Evolutionary conservation across 257 asterid species (phyloP).

Genomic region (Verbena officinalis): DNA sequence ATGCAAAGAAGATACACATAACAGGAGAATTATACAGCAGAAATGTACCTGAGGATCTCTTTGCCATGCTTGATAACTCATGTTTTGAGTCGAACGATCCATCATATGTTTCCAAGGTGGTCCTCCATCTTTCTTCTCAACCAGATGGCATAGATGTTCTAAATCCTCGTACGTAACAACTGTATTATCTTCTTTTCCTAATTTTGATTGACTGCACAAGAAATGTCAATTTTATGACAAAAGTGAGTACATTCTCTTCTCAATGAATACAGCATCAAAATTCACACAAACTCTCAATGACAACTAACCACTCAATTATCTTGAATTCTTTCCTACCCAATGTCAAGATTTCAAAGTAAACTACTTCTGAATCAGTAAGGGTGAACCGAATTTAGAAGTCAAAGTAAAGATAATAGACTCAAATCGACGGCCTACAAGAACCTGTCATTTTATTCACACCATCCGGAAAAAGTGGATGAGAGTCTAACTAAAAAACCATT

Average conservation of each 20-base stretch:
- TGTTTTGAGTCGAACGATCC: slow-evolving; percentile 70
- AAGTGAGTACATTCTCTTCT: not conserved
- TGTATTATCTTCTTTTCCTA: slow-evolving; percentile 35
- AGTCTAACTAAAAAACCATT: not conserved
- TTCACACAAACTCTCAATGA: not conserved
- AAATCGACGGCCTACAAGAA: slow-evolving; percentile 5
- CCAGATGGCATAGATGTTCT: slow-evolving; percentile 65
- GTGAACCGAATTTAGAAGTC: not conserved
- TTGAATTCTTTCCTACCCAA: slow-evolving; percentile 5
- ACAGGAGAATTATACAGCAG: not conserved
- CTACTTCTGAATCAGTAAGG: not conserved
- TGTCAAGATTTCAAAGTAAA: not conserved
- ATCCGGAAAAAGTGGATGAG: not conserved
- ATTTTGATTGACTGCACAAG: slow-evolving; percentile 47
- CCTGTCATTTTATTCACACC: not conserved
- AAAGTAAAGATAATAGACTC: slow-evolving; percentile 10
- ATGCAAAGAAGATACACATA: not conserved
- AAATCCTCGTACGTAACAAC: slow-evolving; percentile 61
- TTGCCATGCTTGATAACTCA: slow-evolving; percentile 97
- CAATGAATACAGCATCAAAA: not conserved
- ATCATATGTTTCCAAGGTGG: slow-evolving; percentile 90
- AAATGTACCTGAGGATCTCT: slow-evolving; percentile 73
- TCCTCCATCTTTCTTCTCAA: slow-evolving; percentile 87
- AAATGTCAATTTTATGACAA: slow-evolving; percentile 18
- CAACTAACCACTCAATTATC: not conserved